Evolutionary conservation across 371 early-diverging fungal genomes (phyloP), one percentile per base, ranked within the genome.

Genomic region (Syncephalastrum contaminatum): DNA sequence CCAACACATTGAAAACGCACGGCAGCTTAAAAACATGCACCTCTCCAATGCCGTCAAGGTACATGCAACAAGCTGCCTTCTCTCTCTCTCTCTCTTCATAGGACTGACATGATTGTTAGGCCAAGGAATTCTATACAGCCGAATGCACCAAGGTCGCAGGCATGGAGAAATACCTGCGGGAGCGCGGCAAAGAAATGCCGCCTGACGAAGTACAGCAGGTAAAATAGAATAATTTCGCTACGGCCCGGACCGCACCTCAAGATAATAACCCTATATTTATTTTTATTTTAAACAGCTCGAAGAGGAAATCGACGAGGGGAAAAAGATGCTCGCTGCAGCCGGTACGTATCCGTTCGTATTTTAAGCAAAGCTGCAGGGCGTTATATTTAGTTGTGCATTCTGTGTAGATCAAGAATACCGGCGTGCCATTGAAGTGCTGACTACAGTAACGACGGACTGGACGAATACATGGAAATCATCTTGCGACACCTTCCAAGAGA

Each of bases 1-100:
- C 19, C 69, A 71, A 54, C 68, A 75, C 19, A 66, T 79, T 18
- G 79, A 79, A 51, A 73, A 69, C 36, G 55, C 73, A 16, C 67
- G 55, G 27, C 73, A 75, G 49, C 60, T 73, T 0, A 73, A 70
- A 54, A 59, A 63, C 30, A 45, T 75, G 55, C 75, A 79, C 52
- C 54, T 63, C 43, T 50, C 67, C 20, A 70, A 75, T 61, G 76
- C 73, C 43, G 55, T 54, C 55, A 67, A 70, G 66, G 76, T 76
- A 63, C 60, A 49, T 14, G 7, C 1, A 51, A 39, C n/a, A 13
- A 12, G 25, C 25, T 8, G 27, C 13, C 20, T 4, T 42, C n/a
- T n/a, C n/a, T n/a, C n/a, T n/a, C n/a, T n/a, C n/a, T n/a, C n/a
- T 41, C 27, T 48, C 3, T 48, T 48, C 42, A 5, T 43, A 15